These are phyloP conservation scores for Yamadazyma siamensis DNA, from an alignment of 1,139 yeast genomes.

Conservation along the genomic window DNA sequence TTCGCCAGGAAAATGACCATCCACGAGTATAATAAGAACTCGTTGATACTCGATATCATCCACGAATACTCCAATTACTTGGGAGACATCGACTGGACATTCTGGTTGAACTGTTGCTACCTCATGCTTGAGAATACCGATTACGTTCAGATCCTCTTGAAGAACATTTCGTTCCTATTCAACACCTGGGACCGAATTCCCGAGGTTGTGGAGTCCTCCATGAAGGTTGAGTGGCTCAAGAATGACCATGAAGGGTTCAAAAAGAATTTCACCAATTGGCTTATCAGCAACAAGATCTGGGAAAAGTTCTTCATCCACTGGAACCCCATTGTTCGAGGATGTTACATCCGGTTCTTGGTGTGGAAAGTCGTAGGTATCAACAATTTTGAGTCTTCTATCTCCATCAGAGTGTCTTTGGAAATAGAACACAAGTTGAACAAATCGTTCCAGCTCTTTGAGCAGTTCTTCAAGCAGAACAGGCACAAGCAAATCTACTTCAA, in stretches of 20 bases:
- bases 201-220: conserved; percentile 10
- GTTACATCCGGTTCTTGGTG: conserved; percentile 61
- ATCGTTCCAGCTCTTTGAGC: conserved; percentile 17
- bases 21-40: conserved; percentile 44
- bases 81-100: conserved; percentile 59
- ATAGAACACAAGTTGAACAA: conserved; percentile 27
- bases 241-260: conserved; percentile 38
- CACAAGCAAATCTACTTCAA: conserved; percentile 20
- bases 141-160: conserved; percentile 59
- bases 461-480: conserved; percentile 14
- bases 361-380: conserved; percentile 64
- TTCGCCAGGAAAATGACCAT: conserved; percentile 42
- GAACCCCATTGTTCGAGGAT: conserved; percentile 72
- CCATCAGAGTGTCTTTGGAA: conserved; percentile 28
- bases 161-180: conserved; percentile 64
- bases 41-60: conserved; percentile 42
- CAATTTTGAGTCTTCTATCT: conserved; percentile 34
- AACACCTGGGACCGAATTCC: conserved; percentile 79
- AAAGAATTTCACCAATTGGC: conserved; percentile 51
- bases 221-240: conserved; percentile 27
- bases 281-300: conserved; percentile 50
- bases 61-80: conserved; percentile 45
- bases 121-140: conserved; percentile 58
- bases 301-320: conserved; percentile 66
- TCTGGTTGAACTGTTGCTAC: conserved; percentile 65